These are phyloP conservation scores for Biscogniauxia mediterranea DNA, from an alignment of 2,329 filamentous ascomycete genomes.

Conservation along the genomic window DNA sequence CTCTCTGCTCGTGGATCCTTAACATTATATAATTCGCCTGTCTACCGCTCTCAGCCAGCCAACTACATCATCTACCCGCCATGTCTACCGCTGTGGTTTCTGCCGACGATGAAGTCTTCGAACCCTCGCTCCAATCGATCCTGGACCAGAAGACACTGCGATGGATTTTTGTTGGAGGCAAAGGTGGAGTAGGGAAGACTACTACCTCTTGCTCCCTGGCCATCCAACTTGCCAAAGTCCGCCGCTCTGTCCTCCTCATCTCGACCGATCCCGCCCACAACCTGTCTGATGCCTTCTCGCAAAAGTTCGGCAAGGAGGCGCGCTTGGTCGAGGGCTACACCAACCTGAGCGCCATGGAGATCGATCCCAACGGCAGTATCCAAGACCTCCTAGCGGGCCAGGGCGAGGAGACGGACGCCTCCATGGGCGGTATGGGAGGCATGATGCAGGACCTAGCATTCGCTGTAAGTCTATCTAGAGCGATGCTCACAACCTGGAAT, in stretches of 20 bases:
- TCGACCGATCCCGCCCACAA: slow-evolving; percentile 98
- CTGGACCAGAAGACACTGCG: slow-evolving; percentile 92
- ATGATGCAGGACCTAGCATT: slow-evolving; percentile 99
- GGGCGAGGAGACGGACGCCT: slow-evolving; percentile 60
- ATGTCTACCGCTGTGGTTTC: slow-evolving; percentile 46
- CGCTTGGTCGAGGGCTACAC: slow-evolving; percentile 87
- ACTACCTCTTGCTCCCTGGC: slow-evolving; percentile 99
- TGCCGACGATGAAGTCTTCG: slow-evolving; percentile 74
- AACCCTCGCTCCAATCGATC: slow-evolving; percentile 90
- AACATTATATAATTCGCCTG: no score
- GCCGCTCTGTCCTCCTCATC: slow-evolving; percentile 94
- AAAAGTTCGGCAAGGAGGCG: slow-evolving; percentile 99
- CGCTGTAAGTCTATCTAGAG: slow-evolving; percentile 58
- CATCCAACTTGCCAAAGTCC: slow-evolving; percentile 92
- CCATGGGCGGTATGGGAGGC: slow-evolving; percentile 70
- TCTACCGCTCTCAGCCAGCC: background rate
- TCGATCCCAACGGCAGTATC: slow-evolving; percentile 96
- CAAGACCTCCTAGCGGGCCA: slow-evolving; percentile 84
- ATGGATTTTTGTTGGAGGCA: slow-evolving; percentile 99
- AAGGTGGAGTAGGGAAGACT: slow-evolving; percentile 97
- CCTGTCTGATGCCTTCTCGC: slow-evolving; percentile 93
- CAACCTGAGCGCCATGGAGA: slow-evolving; percentile 97
- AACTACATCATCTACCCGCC: slow-evolving; percentile 10
- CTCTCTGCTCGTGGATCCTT: no score
- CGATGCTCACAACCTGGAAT: slow-evolving; percentile 20